Percentiles rank a stretch among this genome's conserved stretches.
Conservation (phyloP, 805 yeast species). For the Nakazawaea sp. region DNA sequence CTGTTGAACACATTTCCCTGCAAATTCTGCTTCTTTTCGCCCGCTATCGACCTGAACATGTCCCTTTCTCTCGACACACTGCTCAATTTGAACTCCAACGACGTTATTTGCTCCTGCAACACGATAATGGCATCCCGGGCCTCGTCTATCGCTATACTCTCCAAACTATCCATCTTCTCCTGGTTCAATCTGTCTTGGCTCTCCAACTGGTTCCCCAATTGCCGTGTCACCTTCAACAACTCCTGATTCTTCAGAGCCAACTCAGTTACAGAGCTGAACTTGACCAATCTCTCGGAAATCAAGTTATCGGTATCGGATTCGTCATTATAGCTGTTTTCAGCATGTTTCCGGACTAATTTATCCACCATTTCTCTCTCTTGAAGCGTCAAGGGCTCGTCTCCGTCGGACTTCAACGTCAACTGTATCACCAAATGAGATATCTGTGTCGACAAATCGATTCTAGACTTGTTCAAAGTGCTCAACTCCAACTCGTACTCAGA, state of each 20-base stretch:
- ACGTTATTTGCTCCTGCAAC: slow-evolving; percentile 50
- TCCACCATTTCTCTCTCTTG: slow-evolving; percentile 63
- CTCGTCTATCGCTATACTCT: slow-evolving; percentile 45
- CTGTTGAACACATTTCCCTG: slow-evolving; percentile 14
- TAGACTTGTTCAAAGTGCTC: slow-evolving; percentile 44
- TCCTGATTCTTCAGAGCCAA: slow-evolving; percentile 72
- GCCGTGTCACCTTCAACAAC: slow-evolving; percentile 60
- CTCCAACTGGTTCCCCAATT: slow-evolving; percentile 68
- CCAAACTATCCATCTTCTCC: slow-evolving; percentile 30
- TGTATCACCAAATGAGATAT: slow-evolving; percentile 70
- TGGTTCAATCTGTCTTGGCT: slow-evolving; percentile 37
- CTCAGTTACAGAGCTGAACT: slow-evolving; percentile 60
- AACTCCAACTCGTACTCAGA: slow-evolving; percentile 41
- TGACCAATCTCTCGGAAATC: slow-evolving; percentile 67
- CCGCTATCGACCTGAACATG: slow-evolving; percentile 35
- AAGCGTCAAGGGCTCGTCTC: slow-evolving; percentile 54
- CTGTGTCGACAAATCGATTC: slow-evolving; percentile 74
- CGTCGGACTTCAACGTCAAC: slow-evolving; percentile 46
- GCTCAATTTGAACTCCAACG: slow-evolving; percentile 42
- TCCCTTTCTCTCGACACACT: slow-evolving; percentile 65
- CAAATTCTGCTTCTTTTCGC: background rate
- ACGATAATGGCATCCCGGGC: slow-evolving; percentile 65
- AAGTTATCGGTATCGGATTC: slow-evolving; percentile 66
- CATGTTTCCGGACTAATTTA: slow-evolving; percentile 31
- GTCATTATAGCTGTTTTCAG: slow-evolving; percentile 19